These are phyloP conservation scores for Fusarium dlaminii DNA, from an alignment of 2,329 filamentous ascomycete species.

Conservation along the genomic window DNA sequence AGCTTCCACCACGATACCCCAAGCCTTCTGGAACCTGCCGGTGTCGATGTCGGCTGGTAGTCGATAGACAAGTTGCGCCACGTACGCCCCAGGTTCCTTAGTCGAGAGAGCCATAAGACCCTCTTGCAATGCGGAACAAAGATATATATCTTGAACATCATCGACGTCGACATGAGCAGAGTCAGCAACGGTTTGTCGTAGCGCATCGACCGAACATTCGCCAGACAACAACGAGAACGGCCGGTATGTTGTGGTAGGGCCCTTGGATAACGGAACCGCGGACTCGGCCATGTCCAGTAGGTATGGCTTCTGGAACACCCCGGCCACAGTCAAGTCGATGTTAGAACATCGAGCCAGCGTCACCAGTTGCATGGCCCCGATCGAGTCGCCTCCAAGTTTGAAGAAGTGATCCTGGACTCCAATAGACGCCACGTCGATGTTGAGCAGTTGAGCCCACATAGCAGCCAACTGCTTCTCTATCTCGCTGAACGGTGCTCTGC, in stretches of 20 bases:
- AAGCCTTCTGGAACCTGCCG: conserved; percentile 26
- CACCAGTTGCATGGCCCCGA: conserved; percentile 38
- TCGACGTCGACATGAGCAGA: background rate
- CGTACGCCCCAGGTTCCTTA: conserved; percentile 29
- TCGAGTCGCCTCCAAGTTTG: conserved; percentile 52
- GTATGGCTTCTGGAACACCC: conserved; percentile 51
- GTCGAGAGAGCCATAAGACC: conserved; percentile 36
- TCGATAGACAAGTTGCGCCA: conserved; percentile 34
- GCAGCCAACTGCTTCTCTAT: conserved; percentile 14
- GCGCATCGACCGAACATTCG: background rate
- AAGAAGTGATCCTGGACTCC: conserved; percentile 53
- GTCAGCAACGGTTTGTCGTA: background rate
- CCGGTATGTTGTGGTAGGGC: background rate
- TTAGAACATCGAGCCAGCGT: conserved; percentile 49
- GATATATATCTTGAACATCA: conserved; percentile 23
- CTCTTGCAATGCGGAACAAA: conserved; percentile 35
- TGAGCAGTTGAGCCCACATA: conserved; percentile 28
- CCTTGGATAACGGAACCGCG: conserved; percentile 19
- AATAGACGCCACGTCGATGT: background rate
- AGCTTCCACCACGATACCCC: conserved; percentile 4
- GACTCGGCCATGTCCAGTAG: conserved; percentile 35
- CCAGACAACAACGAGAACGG: conserved; percentile 25
- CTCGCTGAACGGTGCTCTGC: conserved; percentile 48
- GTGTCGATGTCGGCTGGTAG: conserved; percentile 10
- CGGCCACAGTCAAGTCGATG: conserved; percentile 53